Evolutionary conservation across 805 yeast genomes (phyloP).

Genomic region (baker's yeast (Saccharomyces cerevisiae)): DNA sequence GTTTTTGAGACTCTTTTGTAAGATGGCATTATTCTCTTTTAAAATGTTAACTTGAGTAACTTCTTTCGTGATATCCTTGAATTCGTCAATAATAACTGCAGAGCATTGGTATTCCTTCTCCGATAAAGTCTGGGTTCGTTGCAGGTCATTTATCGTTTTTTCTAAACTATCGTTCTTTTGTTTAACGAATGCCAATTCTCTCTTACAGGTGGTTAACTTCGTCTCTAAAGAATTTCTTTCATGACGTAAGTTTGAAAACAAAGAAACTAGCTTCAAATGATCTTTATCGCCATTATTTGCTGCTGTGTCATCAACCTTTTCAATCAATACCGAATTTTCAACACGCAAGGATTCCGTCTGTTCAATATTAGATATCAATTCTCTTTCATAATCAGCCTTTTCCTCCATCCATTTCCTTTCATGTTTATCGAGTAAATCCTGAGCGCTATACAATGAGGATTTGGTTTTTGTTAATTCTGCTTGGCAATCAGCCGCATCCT

Average conservation of each 20-base stretch:
- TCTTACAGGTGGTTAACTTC: neutral
- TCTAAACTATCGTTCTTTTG: neutral
- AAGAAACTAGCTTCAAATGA: neutral
- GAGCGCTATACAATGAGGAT: constrained; percentile 10
- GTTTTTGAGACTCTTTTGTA: neutral
- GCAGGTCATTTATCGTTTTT: neutral
- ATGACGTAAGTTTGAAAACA: constrained; percentile 6
- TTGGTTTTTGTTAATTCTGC: neutral
- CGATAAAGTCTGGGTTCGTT: neutral
- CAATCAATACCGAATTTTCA: neutral
- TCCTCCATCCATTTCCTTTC: constrained; percentile 42
- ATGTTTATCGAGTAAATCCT: constrained; percentile 29
- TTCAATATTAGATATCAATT: neutral
- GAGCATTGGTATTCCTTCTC: neutral
- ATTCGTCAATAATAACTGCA: neutral
- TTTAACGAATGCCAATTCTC: neutral
- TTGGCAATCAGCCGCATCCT: neutral
- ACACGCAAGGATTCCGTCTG: neutral
- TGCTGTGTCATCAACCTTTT: neutral
- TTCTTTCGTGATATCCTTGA: neutral
- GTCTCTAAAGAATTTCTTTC: constrained; percentile 5
- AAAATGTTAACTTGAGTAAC: constrained; percentile 2
- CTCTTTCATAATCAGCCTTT: constrained; percentile 35
- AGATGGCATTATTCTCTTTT: constrained; percentile 1
- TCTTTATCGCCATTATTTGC: neutral